Evolutionary conservation across 176 grass and related monocot species (phyloP).

Genomic region (Cenchrus americanus): DNA sequence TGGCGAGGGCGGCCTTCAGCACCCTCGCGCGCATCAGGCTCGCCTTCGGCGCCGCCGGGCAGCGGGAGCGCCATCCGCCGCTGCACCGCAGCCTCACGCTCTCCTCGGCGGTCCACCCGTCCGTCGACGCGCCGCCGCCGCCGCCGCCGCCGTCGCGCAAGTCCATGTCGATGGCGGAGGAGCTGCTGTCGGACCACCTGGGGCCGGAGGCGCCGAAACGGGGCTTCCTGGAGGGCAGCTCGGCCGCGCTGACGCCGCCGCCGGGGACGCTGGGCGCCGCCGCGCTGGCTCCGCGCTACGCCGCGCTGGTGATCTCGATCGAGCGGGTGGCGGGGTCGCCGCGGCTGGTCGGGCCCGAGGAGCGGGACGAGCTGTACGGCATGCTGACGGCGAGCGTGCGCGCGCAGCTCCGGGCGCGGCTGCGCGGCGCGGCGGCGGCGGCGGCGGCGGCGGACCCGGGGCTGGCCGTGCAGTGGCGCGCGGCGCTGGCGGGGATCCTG

Average conservation of each 20-base stretch:
- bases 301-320: constrained; percentile 64
- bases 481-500: constrained; percentile 64
- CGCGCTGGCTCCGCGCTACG: constrained; percentile 67
- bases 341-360: constrained; percentile 56
- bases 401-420: constrained; percentile 53
- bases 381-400: constrained; percentile 87
- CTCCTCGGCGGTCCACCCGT: constrained; percentile 67
- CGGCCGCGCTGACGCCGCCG: constrained; percentile 53
- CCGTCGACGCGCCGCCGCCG: constrained; percentile 39
- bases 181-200: constrained; percentile 21
- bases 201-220: neutral
- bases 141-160: constrained; percentile 36
- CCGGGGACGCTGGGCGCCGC: constrained; percentile 65
- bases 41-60: constrained; percentile 52
- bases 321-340: constrained; percentile 73
- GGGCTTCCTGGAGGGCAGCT: constrained; percentile 48
- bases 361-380: constrained; percentile 73
- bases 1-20: constrained; percentile 62
- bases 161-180: constrained; percentile 48
- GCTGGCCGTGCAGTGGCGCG: constrained; percentile 69
- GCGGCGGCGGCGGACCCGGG: constrained; percentile 47
- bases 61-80: constrained; percentile 35
- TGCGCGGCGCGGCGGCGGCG: constrained; percentile 52
- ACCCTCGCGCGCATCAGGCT: constrained; percentile 73
- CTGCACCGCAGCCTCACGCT: constrained; percentile 59